These are phyloP conservation scores for Cercospora sesami DNA, from an alignment of 2,329 filamentous ascomycete genomes.

Conservation along the genomic window DNA sequence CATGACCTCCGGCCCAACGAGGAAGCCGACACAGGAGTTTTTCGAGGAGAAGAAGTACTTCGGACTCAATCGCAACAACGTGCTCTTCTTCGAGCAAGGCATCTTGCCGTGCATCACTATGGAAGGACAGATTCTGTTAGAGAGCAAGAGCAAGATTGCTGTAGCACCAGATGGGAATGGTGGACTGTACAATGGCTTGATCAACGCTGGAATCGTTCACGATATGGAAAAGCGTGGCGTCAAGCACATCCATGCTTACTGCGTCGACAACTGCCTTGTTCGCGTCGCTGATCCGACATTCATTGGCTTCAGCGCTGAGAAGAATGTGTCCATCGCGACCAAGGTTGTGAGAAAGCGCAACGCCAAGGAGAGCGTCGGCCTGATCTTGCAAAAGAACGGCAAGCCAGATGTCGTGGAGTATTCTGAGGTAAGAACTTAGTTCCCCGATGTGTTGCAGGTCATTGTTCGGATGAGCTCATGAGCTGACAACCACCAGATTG, in stretches of 20 bases:
- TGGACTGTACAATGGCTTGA: constrained; percentile 89
- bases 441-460: neutral
- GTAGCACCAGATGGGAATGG: constrained; percentile 97
- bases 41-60: constrained; percentile 91
- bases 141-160: constrained; percentile 84
- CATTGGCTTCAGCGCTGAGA: constrained; percentile 85
- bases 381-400: constrained; percentile 93
- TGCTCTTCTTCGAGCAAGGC: constrained; percentile 93
- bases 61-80: constrained; percentile 79
- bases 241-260: constrained; percentile 95
- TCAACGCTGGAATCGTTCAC: constrained; percentile 74
- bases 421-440: constrained; percentile 76
- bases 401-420: constrained; percentile 98
- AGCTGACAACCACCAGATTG: neutral
- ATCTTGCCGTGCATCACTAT: constrained; percentile 96
- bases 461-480: neutral
- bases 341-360: constrained; percentile 99
- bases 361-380: constrained; percentile 90
- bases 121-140: constrained; percentile 93
- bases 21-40: constrained; percentile 87
- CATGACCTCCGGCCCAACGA: constrained; percentile 96
- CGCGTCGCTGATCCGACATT: constrained; percentile 97
- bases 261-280: constrained; percentile 98
- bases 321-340: constrained; percentile 91
- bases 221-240: constrained; percentile 90